Evolutionary conservation across 352 stramenopile species (phyloP).

Genomic region (Phytophthora lateralis): DNA sequence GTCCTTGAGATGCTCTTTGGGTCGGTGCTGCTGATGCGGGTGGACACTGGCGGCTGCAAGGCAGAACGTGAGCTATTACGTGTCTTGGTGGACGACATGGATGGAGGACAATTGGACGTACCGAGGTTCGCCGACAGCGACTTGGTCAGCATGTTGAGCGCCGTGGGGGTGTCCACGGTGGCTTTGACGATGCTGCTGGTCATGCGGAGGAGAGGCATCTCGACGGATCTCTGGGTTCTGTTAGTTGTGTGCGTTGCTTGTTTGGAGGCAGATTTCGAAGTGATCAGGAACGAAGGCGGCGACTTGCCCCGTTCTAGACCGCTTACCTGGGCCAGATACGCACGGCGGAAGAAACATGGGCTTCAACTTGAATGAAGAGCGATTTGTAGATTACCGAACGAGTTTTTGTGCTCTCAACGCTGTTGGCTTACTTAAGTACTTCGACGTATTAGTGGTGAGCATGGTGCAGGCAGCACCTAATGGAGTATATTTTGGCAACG

Average conservation of each 20-base stretch:
- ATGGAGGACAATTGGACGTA: not conserved
- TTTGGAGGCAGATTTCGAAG: conserved; percentile 8
- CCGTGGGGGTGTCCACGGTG: conserved; percentile 24
- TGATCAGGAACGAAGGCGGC: not conserved
- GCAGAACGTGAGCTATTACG: not conserved
- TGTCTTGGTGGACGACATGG: no score
- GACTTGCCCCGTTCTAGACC: not conserved
- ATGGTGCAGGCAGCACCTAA: not conserved
- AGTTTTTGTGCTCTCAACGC: not conserved
- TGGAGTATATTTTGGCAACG: not conserved
- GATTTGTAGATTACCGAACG: not conserved
- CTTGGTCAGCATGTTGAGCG: conserved; percentile 26
- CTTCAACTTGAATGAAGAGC: conserved; percentile 13
- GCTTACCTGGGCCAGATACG: conserved; percentile 7
- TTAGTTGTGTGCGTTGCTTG: not conserved
- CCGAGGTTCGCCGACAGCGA: conserved; percentile 23
- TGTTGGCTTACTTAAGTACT: no score
- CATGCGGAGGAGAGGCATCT: conserved; percentile 28
- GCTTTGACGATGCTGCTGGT: conserved; percentile 31
- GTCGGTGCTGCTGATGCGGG: conserved; percentile 13
- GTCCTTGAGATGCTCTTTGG: conserved; percentile 17
- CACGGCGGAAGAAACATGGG: not conserved
- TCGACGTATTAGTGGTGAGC: no score
- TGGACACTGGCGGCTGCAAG: conserved; percentile 16
- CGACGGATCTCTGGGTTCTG: not conserved